Evolutionary conservation across 129 eudicot genomes (phyloP), one percentile per base, ranked within the genome.

Genomic region (Glebionis coronaria): DNA sequence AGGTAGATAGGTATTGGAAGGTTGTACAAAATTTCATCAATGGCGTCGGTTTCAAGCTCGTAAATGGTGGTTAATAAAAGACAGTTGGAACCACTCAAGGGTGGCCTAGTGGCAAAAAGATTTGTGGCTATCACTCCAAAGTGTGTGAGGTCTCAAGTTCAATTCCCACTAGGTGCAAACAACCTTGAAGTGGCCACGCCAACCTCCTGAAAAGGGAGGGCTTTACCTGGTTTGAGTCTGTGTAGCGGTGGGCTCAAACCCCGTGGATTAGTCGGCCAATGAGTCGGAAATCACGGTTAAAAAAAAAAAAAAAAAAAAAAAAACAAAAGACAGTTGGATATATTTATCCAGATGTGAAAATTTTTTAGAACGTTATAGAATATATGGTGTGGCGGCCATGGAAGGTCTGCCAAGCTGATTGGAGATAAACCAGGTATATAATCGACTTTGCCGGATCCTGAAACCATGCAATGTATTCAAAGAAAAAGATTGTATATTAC

Each of bases 371-470:
- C 0, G 51, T 54, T 63, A 68, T 65, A 9, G 1, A 67, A 8
- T 65, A 58, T 27, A 28, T 62, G 18, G 23, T 51, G 9, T 35
- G 42, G 42, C 76, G 21, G 69, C 7, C 18, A 75, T 10, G 94
- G 97, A 55, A 90, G 75, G 53, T 90, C 86, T 29, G 63, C 67
- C 29, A 83, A 12, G 21, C 62, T 70, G 0, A 74, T 56, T 12
- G 97, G n/a, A 20, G 82, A 49, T 67, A 90, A 20, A 38, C 95
- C 95, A 0, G 97, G 97, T 12, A 90, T 86, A 62, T 78, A 86
- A 44, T 74, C 68, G 13, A 85, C 82, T 0, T 81, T 65, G 73
- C 85, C 84, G 46, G 72, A 61, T 44, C 67, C 79, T 82, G 76
- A 49, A 12, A 49, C 18, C 54, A 11, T 3, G 4, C n/a, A 49